phyloP scores from a whole-genome alignment of 768 basidiomycete species.

The Mycena vitilis region DNA sequence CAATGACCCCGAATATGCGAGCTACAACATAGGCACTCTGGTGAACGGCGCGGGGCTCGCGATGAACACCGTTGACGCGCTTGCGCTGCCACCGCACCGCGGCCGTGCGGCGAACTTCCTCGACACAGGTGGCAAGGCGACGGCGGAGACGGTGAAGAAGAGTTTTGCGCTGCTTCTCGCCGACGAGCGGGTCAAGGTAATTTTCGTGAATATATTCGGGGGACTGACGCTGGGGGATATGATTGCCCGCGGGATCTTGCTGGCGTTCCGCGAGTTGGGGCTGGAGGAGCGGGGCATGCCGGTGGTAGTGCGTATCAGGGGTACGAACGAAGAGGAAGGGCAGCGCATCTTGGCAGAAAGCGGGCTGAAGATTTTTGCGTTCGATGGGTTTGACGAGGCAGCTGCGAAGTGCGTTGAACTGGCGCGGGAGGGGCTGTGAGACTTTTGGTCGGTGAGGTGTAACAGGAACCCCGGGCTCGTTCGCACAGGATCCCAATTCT shows the following conservation, averaged over 20 bases:
- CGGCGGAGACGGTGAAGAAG: constrained; percentile 89
- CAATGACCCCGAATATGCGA: not conserved
- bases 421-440: constrained; percentile 36
- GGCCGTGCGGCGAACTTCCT: constrained; percentile 86
- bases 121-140: constrained; percentile 86
- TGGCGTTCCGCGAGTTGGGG: constrained; percentile 83
- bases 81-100: constrained; percentile 67
- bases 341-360: constrained; percentile 80
- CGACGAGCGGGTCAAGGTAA: constrained; percentile 79
- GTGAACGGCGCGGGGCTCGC: constrained; percentile 87
- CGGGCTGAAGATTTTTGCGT: constrained; percentile 77
- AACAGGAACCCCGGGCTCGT: no score
- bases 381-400: constrained; percentile 81
- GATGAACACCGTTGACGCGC: constrained; percentile 89
- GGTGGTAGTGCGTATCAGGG: constrained; percentile 79
- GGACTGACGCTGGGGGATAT: constrained; percentile 45
- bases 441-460: no score
- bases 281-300: constrained; percentile 67
- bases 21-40: constrained; percentile 69
- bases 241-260: constrained; percentile 29
- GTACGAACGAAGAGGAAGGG: constrained; percentile 82
- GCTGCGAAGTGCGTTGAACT: constrained; percentile 66
- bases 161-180: constrained; percentile 79
- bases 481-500: no score
- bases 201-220: constrained; percentile 84